Conservation (phyloP, 2,329 filamentous ascomycete genomes). For the Ophiostoma australiae region DNA sequence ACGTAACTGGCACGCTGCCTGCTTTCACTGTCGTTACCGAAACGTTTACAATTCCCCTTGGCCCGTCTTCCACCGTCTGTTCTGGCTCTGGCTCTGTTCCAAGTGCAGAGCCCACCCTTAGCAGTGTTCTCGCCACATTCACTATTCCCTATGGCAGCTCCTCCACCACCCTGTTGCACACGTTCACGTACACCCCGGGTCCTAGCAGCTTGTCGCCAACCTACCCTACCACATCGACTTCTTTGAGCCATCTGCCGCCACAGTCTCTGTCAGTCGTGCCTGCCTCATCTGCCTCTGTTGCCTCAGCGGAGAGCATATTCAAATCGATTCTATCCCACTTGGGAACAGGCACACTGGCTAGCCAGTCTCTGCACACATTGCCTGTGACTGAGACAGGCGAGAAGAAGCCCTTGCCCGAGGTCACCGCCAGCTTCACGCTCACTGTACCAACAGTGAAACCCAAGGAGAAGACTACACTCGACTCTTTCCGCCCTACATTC, state of each 20-base stretch:
- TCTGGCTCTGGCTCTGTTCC: conserved; percentile 3
- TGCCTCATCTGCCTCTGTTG: not conserved
- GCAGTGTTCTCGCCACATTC: conserved; percentile 21
- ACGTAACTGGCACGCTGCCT: not conserved
- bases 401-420: conserved; percentile 12
- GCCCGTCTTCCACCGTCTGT: not conserved
- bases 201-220: not conserved
- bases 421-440: conserved; percentile 29
- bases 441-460: conserved; percentile 17
- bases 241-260: not conserved
- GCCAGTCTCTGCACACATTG: not conserved
- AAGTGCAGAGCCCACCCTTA: conserved; percentile 10
- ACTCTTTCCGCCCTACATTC: conserved; percentile 6
- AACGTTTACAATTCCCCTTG: conserved; percentile 25
- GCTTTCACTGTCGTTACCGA: conserved; percentile 22
- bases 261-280: not conserved
- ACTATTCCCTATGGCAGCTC: conserved; percentile 20
- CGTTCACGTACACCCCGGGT: conserved; percentile 21
- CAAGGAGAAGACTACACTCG: not conserved
- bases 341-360: not conserved
- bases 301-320: conserved; percentile 6
- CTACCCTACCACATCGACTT: not conserved
- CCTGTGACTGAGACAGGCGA: not conserved
- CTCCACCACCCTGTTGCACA: conserved; percentile 18
- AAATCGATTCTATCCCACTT: not conserved